These are phyloP conservation scores for Trametes punicea DNA, from an alignment of 768 basidiomycete species.

Conservation along the genomic window DNA sequence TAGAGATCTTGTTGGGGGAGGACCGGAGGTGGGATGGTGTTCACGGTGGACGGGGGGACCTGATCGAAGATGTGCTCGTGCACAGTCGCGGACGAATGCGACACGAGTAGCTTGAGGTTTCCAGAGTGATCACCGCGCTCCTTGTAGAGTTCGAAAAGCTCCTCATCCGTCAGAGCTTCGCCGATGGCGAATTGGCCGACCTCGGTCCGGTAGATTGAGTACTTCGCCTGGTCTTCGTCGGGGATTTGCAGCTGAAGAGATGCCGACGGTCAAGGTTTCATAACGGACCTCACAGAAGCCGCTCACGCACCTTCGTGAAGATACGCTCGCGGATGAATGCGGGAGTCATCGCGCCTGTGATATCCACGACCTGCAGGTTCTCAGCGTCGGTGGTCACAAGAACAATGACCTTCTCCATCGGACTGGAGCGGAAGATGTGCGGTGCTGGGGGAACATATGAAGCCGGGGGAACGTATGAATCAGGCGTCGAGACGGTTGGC, in stretches of 20 bases:
- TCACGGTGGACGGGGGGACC: slow-evolving; percentile 39
- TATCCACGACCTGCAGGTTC: slow-evolving; percentile 67
- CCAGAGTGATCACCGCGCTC: slow-evolving; percentile 74
- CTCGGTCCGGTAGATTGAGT: slow-evolving; percentile 84
- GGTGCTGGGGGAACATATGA: slow-evolving; percentile 31
- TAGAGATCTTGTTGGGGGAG: slow-evolving; percentile 39
- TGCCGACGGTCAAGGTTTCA: neutral
- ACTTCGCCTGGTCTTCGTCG: slow-evolving; percentile 77
- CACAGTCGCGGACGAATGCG: slow-evolving; percentile 57
- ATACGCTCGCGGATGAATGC: slow-evolving; percentile 77
- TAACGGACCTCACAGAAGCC: neutral
- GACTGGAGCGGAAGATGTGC: slow-evolving; percentile 26
- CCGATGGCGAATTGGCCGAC: slow-evolving; percentile 77
- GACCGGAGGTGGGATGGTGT: slow-evolving; percentile 53
- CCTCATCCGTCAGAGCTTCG: slow-evolving; percentile 67
- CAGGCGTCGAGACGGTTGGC: slow-evolving; percentile 23
- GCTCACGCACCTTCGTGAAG: slow-evolving; percentile 64
- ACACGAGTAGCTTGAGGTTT: slow-evolving; percentile 80
- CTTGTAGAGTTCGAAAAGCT: slow-evolving; percentile 67
- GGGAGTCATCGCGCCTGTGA: slow-evolving; percentile 60
- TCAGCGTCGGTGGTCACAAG: slow-evolving; percentile 75
- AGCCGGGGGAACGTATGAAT: slow-evolving; percentile 30
- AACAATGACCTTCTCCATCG: slow-evolving; percentile 24
- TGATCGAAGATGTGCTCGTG: slow-evolving; percentile 45
- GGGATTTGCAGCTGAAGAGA: slow-evolving; percentile 64